Evolutionary conservation across 768 basidiomycete species (phyloP).

Genomic region (Phylloporus sp.): DNA sequence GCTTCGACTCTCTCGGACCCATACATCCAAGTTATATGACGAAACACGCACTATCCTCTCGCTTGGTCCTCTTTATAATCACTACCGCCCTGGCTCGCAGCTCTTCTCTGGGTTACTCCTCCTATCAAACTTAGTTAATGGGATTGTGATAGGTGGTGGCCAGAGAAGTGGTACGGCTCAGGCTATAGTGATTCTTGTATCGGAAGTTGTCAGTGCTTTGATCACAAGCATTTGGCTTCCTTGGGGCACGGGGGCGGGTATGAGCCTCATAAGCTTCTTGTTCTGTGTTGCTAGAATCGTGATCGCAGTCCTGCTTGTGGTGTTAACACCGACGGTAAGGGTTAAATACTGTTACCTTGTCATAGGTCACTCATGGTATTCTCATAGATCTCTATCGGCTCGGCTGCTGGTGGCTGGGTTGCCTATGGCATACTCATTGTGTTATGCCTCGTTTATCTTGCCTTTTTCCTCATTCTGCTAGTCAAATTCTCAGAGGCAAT

Average conservation of each 20-base stretch:
- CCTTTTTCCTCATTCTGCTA: conserved; percentile 76
- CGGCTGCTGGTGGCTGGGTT: conserved; percentile 85
- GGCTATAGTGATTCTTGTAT: conserved; percentile 82
- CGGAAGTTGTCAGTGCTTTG: conserved; percentile 83
- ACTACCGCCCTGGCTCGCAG: conserved; percentile 88
- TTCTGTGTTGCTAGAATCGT: conserved; percentile 90
- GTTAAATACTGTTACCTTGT: neutral
- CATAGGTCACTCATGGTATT: conserved; percentile 9
- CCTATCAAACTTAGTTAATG: conserved; percentile 76
- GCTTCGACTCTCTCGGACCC: conserved; percentile 71
- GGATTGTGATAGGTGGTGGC: conserved; percentile 82
- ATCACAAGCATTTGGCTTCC: conserved; percentile 93
- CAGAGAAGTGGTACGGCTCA: conserved; percentile 90
- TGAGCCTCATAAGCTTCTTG: conserved; percentile 94
- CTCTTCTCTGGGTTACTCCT: conserved; percentile 83
- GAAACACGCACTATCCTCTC: conserved; percentile 89
- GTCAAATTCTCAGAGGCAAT: conserved; percentile 82
- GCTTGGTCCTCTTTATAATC: conserved; percentile 91
- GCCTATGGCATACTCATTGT: conserved; percentile 90
- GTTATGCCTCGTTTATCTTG: conserved; percentile 74
- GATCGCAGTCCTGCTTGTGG: conserved; percentile 84
- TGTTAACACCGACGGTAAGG: conserved; percentile 83
- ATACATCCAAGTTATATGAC: conserved; percentile 89
- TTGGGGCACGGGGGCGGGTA: conserved; percentile 94
- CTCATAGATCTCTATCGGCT: conserved; percentile 74